These are phyloP conservation scores for Kodamaea fungicola DNA, from an alignment of 1,139 yeast genomes.

Conservation along the genomic window DNA sequence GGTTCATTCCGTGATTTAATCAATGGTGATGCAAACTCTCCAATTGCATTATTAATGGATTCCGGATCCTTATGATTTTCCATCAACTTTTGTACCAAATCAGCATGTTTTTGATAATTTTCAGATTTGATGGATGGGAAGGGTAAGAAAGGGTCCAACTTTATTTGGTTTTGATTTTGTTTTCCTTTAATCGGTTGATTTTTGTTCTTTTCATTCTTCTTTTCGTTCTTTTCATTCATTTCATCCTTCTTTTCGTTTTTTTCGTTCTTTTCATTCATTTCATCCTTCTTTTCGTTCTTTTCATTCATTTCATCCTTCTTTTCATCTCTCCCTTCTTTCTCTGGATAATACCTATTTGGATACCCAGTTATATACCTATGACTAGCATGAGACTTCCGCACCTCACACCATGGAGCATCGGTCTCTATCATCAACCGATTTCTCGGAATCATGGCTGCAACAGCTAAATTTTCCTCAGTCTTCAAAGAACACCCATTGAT, in stretches of 20 bases:
- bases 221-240: conserved; percentile 10
- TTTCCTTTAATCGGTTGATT: too few relatives aligned
- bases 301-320: too few relatives aligned
- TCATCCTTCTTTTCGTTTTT: too few relatives aligned
- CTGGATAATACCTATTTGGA: conserved; percentile 57
- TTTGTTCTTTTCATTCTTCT: neutral
- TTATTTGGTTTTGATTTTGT: conserved; percentile 17
- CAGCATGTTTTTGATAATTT: conserved; percentile 34
- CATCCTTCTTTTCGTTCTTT: too few relatives aligned
- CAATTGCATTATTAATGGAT: conserved; percentile 14
- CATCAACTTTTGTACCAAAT: conserved; percentile 7
- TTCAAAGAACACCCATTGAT: conserved; percentile 91
- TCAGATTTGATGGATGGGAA: conserved; percentile 67
- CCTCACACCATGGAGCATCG: conserved; percentile 98
- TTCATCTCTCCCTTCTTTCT: conserved; percentile 5
- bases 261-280: too few relatives aligned
- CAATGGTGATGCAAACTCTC: conserved; percentile 47
- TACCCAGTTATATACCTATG: conserved; percentile 50
- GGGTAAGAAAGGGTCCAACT: conserved; percentile 50
- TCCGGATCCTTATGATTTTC: conserved; percentile 8
- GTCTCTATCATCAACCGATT: conserved; percentile 79
- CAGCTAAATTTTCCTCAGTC: conserved; percentile 67
- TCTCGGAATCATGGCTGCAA: conserved; percentile 63
- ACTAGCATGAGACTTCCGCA: conserved; percentile 78
- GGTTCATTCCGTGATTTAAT: conserved; percentile 92